A percentile compares a stretch with the other conserved stretches of the same genome.
These are phyloP conservation scores for Podospora australis DNA, from an alignment of 495 filamentous ascomycete species.

Conservation along the genomic window DNA sequence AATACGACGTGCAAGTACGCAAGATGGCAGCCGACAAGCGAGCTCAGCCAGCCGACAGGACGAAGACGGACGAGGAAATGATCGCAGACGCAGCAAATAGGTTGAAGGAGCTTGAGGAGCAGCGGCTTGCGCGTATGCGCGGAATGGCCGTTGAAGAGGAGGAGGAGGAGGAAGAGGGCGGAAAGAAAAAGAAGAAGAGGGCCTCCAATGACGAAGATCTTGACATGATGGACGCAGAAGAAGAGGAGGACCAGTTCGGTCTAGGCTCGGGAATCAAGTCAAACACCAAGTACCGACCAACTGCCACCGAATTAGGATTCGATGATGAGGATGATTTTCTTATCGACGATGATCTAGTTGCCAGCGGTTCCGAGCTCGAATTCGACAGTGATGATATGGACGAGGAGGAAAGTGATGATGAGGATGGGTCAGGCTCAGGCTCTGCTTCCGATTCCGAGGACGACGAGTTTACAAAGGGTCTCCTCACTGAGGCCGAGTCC, in stretches of 20 bases:
- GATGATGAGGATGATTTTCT: conserved; percentile 92
- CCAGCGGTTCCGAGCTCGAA: conserved; percentile 57
- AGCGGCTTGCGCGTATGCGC: conserved; percentile 65
- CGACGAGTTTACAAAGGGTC: conserved; percentile 61
- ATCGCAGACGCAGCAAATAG: conserved; percentile 64
- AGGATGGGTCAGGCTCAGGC: conserved; percentile 22
- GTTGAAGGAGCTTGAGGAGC: conserved; percentile 72
- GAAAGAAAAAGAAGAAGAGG: conserved; percentile 40
- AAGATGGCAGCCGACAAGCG: conserved; percentile 76
- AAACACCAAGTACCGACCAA: conserved; percentile 32
- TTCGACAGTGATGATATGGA: conserved; percentile 47
- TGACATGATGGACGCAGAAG: conserved; percentile 32
- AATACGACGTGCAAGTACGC: conserved; percentile 77
- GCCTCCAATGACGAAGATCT: conserved; percentile 16
- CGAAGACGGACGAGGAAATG: conserved; percentile 88
- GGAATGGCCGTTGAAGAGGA: conserved; percentile 51
- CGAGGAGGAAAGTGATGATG: conserved; percentile 47
- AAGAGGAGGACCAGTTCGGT: conserved; percentile 48
- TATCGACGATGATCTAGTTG: conserved; percentile 80
- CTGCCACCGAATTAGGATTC: conserved; percentile 48
- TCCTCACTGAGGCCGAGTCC: conserved; percentile 48
- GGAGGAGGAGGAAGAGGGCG: conserved; percentile 45
- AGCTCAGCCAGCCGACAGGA: conserved; percentile 75
- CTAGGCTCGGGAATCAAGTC: conserved; percentile 46
- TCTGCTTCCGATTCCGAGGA: conserved; percentile 43